Percentiles rank a stretch among this genome's conserved stretches.
These are phyloP conservation scores for Globisporangium camurandrum DNA, from an alignment of 352 stramenopile genomes.

Conservation along the genomic window DNA sequence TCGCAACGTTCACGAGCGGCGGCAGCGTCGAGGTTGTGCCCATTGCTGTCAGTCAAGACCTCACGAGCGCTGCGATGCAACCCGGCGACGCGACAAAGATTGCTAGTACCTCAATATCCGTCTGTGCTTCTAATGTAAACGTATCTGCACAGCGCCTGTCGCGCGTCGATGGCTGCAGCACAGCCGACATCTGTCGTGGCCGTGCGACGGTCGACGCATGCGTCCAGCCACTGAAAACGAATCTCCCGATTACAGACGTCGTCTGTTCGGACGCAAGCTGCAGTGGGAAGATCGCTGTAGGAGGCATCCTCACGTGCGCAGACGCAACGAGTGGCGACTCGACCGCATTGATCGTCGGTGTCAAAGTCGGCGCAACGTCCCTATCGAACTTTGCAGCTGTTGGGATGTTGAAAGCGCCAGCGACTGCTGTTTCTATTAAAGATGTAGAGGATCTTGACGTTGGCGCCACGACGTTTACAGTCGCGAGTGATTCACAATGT, in stretches of 20 bases:
- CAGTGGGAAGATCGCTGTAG: slow-evolving; percentile 37
- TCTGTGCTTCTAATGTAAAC: slow-evolving; percentile 37
- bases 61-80: slow-evolving; percentile 24
- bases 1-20: slow-evolving; percentile 34
- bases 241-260: slow-evolving; percentile 27
- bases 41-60: slow-evolving; percentile 31
- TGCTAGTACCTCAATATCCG: slow-evolving; percentile 19
- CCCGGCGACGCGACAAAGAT: slow-evolving; percentile 5
- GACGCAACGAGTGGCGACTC: slow-evolving; percentile 16
- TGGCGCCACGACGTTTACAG: slow-evolving; percentile 25
- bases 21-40: slow-evolving; percentile 36
- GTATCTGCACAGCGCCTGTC: slow-evolving; percentile 54
- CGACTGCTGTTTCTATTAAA: slow-evolving; percentile 19
- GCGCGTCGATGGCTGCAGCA: slow-evolving; percentile 40
- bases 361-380: slow-evolving; percentile 43
- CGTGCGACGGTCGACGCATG: slow-evolving; percentile 34
- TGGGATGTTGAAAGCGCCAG: slow-evolving; percentile 25
- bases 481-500: slow-evolving; percentile 40
- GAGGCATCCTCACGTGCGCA: slow-evolving; percentile 37
- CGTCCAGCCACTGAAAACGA: slow-evolving; percentile 26
- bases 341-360: slow-evolving; percentile 32
- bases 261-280: slow-evolving; percentile 36
- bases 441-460: slow-evolving; percentile 21
- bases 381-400: slow-evolving; percentile 40
- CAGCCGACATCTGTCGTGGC: slow-evolving; percentile 46